A percentile compares a stretch with the other conserved stretches of the same genome.
These are phyloP conservation scores for Eucalyptus decipiens DNA, from an alignment of 345 rosid genomes.

Conservation along the genomic window DNA sequence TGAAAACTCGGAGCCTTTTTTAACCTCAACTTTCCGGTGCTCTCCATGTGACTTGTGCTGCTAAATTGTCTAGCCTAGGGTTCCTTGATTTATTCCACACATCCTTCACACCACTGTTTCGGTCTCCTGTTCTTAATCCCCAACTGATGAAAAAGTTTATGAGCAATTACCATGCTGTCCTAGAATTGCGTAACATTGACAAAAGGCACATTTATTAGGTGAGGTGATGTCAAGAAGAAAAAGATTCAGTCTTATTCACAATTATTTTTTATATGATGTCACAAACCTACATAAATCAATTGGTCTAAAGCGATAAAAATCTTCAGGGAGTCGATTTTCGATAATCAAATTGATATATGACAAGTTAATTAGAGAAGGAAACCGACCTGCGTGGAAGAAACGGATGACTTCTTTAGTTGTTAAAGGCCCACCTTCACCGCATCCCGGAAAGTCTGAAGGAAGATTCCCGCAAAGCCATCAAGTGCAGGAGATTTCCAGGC, in stretches of 20 bases:
- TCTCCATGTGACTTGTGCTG: background rate
- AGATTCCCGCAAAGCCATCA: background rate
- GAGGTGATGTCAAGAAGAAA: background rate
- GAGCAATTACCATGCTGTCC: background rate
- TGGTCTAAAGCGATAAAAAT: background rate
- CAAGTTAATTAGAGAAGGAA: background rate
- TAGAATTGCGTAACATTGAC: background rate
- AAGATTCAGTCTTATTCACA: background rate
- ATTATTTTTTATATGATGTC: background rate
- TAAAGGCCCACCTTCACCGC: background rate
- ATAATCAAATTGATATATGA: background rate
- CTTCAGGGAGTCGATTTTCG: background rate
- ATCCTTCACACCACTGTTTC: background rate
- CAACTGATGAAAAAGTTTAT: too few relatives aligned
- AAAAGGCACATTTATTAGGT: background rate
- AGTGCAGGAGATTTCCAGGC: background rate
- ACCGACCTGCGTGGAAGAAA: background rate
- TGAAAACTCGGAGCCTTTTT: background rate
- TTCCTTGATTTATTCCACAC: background rate
- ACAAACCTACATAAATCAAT: background rate
- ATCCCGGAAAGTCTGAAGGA: background rate
- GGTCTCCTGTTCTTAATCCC: fast-evolving
- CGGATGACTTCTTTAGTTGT: background rate
- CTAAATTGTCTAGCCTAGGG: background rate
- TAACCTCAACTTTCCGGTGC: background rate